Percentiles rank a stretch among this genome's conserved stretches.
Evolutionary conservation across 2,329 filamentous ascomycete genomes (phyloP).

Genomic region (Claviceps citrina): DNA sequence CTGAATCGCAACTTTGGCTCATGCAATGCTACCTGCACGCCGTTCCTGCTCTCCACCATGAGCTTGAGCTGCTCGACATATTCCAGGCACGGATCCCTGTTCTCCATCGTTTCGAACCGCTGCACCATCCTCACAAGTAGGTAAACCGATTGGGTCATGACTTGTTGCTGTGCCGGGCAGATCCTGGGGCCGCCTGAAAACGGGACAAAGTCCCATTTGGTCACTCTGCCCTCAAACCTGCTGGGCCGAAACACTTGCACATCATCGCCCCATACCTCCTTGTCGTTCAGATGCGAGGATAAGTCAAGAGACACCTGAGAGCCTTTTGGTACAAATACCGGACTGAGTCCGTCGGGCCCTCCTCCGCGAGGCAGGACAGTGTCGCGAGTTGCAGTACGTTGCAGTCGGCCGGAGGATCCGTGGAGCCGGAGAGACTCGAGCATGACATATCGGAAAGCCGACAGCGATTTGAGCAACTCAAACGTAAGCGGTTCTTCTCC

Average conservation of each 20-base stretch:
- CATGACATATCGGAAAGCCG: slow-evolving; percentile 2
- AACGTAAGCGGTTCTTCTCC: slow-evolving; percentile 3
- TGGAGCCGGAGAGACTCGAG: slow-evolving; percentile 4
- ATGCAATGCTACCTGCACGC: slow-evolving; percentile 4
- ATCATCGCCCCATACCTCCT: slow-evolving; percentile 3
- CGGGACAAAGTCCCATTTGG: slow-evolving; percentile 4
- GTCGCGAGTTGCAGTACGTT: slow-evolving; percentile 4
- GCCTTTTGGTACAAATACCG: slow-evolving; percentile 2
- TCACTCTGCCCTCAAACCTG: slow-evolving; percentile 4
- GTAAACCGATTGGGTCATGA: slow-evolving; percentile 4
- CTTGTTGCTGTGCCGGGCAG: slow-evolving; percentile 5
- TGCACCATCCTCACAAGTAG: slow-evolving; percentile 3
- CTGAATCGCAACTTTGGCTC: not conserved
- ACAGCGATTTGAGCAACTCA: slow-evolving; percentile 4
- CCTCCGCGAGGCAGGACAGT: slow-evolving; percentile 3
- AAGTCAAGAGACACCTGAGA: slow-evolving; percentile 3
- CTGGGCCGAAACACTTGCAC: slow-evolving; percentile 1
- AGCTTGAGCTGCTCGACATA: slow-evolving; percentile 4
- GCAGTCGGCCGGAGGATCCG: slow-evolving; percentile 3
- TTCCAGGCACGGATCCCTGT: slow-evolving; percentile 4
- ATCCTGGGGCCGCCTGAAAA: slow-evolving; percentile 6
- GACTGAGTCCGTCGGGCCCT: not conserved
- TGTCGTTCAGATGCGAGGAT: slow-evolving; percentile 3
- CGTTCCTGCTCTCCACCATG: slow-evolving; percentile 5
- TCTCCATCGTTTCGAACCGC: slow-evolving; percentile 3